Evolutionary conservation across 1,284 basidiomycete genomes (phyloP).

Genomic region (Salmacisia buchloeana): DNA sequence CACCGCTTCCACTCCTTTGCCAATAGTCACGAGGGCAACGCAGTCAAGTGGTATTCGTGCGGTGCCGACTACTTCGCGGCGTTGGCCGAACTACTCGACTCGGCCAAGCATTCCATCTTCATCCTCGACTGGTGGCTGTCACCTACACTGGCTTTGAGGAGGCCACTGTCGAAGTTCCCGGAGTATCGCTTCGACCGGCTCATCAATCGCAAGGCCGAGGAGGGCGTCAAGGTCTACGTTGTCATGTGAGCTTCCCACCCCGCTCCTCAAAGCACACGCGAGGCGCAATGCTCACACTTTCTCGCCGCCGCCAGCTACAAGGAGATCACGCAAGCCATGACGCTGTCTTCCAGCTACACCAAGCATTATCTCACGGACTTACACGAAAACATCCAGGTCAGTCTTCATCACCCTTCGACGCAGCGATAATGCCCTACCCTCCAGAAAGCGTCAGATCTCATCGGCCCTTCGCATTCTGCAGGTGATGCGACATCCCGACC

Average conservation of each 20-base stretch:
- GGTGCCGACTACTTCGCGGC: conserved; percentile 79
- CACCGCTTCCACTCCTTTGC: conserved; percentile 86
- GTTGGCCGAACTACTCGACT: conserved; percentile 49
- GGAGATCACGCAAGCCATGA: conserved; percentile 79
- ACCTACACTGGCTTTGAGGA: conserved; percentile 52
- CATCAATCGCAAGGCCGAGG: conserved; percentile 75
- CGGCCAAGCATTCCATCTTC: conserved; percentile 17
- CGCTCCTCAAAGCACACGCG: background rate
- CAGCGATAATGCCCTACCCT: background rate
- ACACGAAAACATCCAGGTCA: conserved; percentile 77
- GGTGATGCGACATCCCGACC: conserved; percentile 42
- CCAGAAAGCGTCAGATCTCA: background rate
- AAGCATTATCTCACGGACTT: conserved; percentile 70
- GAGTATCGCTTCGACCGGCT: conserved; percentile 81
- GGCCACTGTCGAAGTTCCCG: conserved; percentile 73
- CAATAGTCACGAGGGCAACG: conserved; percentile 62
- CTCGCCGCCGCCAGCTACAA: conserved; percentile 2
- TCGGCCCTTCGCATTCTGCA: background rate
- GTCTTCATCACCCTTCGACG: conserved; percentile 54
- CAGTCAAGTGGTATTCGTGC: conserved; percentile 70
- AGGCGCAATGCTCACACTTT: background rate
- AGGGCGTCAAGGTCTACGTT: conserved; percentile 82
- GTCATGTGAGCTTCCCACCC: conserved; percentile 56
- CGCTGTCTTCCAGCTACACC: conserved; percentile 20
- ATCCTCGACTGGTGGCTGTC: conserved; percentile 60